Evolutionary conservation across 129 eudicot species (phyloP), one percentile per base, ranked within the genome.

Genomic region (Centrapalus pauciflorus): DNA sequence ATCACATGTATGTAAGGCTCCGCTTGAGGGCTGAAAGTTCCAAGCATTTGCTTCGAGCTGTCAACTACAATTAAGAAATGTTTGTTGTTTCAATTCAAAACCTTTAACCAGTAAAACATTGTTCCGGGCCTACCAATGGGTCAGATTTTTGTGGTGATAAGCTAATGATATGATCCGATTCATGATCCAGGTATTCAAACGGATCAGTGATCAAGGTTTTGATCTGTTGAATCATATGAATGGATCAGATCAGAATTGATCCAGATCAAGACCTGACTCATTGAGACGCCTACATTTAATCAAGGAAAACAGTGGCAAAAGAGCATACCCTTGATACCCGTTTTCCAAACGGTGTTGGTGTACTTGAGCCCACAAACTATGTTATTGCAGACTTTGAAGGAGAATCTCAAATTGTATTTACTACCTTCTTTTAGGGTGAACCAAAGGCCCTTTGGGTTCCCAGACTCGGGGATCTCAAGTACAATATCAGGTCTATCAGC

Each of bases 351-450:
- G 7, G 78, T 82, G 76, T 88, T 88, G 16, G 76, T 82, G 80
- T 88, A 88, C 81, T 69, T 88, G 71, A 88, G 85, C 67, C 92
- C 96, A 32, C 83, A 82, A 46, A 88, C 96, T 45, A 87, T 87
- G 69, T 87, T 79, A 60, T 84, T 84, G 77, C 85, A 79, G 75
- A 87, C 88, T 74, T 80, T 79, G 41, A 87, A 52, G 32, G 83
- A 76, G 69, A 87, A 87, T 62, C 71, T 76, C 41, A 87, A 69
- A 14, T 51, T 76, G 65, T 87, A 87, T 26, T 65, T 81, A 62
- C 88, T 79, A 7, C 95, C 91, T 80, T 87, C 91, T 66, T 87
- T 87, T 50, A 87, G 69, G 6, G 88, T 87, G 69, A 87, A 87
- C 95, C 95, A 87, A 49, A 61, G 69, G 23, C 90, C 85, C 35